phyloP scores from a whole-genome alignment of 2,329 filamentous ascomycete genomes.

The Monosporascus sp. region DNA sequence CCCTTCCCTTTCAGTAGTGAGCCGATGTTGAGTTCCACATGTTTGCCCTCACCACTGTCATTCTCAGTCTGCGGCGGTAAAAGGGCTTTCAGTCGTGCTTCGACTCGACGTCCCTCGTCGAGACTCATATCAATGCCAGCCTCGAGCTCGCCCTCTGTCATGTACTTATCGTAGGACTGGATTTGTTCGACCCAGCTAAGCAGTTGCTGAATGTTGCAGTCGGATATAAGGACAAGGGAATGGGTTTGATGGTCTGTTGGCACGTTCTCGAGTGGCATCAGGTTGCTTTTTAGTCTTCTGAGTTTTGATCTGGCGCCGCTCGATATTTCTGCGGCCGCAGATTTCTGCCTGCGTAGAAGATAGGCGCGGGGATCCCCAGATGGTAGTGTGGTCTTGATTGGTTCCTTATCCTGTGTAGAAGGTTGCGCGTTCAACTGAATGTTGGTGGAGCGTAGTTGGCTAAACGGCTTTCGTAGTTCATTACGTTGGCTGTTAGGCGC shows the following conservation, averaged over 20 bases:
- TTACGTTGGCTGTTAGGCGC: background rate
- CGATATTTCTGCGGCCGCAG: constrained; percentile 12
- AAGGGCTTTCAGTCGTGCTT: constrained; percentile 15
- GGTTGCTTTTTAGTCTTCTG: constrained; percentile 22
- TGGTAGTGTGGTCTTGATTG: constrained; percentile 20
- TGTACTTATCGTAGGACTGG: constrained; percentile 19
- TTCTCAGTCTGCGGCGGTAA: constrained; percentile 8
- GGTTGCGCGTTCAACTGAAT: background rate
- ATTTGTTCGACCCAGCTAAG: constrained; percentile 3
- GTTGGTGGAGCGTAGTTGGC: constrained; percentile 4
- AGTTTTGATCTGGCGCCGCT: constrained; percentile 10
- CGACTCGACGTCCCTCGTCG: constrained; percentile 15
- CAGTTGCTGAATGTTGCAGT: constrained; percentile 7
- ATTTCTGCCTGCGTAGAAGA: constrained; percentile 27
- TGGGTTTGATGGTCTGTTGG: constrained; percentile 14
- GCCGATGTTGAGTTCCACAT: constrained; percentile 11
- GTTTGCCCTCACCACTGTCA: background rate
- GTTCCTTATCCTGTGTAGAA: constrained; percentile 13
- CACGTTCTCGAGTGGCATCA: constrained; percentile 23
- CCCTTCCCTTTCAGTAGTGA: constrained; percentile 16
- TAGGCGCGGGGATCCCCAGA: constrained; percentile 25
- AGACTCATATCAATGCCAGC: constrained; percentile 23
- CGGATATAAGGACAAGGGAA: constrained; percentile 6
- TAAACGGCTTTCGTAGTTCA: constrained; percentile 2
- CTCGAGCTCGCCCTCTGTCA: constrained; percentile 14